phyloP scores from a whole-genome alignment of 2,329 filamentous ascomycete genomes.

The Fusarium hainanense region DNA sequence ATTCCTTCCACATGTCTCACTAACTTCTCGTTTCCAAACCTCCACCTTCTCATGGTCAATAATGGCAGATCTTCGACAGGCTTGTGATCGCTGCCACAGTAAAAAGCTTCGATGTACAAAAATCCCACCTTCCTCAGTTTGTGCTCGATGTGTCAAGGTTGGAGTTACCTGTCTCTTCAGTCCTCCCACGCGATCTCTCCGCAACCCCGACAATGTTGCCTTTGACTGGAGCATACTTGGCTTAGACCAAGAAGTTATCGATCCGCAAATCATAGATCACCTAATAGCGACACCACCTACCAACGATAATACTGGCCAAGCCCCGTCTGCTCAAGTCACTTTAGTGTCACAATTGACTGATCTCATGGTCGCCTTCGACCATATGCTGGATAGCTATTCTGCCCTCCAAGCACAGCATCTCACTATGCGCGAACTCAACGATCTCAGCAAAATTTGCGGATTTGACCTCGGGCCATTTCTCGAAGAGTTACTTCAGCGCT shows the following conservation, averaged over 20 bases:
- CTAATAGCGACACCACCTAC: conserved; percentile 20
- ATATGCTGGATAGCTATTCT: conserved; percentile 28
- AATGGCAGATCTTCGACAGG: conserved; percentile 48
- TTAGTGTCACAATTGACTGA: conserved; percentile 33
- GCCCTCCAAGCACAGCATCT: conserved; percentile 31
- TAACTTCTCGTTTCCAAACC: neutral
- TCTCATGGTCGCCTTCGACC: conserved; percentile 41
- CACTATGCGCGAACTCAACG: conserved; percentile 39
- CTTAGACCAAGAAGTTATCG: conserved; percentile 16
- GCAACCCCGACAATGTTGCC: conserved; percentile 9
- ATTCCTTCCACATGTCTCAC: neutral
- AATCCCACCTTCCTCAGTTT: conserved; percentile 50
- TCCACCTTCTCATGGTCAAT: neutral
- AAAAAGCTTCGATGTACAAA: conserved; percentile 61
- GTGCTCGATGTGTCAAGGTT: conserved; percentile 57
- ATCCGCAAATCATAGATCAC: neutral
- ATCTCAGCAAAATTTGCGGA: conserved; percentile 41
- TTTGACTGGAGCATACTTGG: conserved; percentile 41
- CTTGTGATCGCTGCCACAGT: conserved; percentile 59
- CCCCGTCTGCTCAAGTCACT: neutral
- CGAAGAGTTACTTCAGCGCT: conserved; percentile 50
- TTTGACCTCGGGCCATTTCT: conserved; percentile 45
- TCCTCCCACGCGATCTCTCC: conserved; percentile 48
- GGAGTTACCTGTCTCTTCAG: conserved; percentile 57
- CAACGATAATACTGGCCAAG: neutral